Base-by-base conservation (phyloP, 2,329 filamentous ascomycete genomes). In the Neopestalotiopsis clavispora region DNA sequence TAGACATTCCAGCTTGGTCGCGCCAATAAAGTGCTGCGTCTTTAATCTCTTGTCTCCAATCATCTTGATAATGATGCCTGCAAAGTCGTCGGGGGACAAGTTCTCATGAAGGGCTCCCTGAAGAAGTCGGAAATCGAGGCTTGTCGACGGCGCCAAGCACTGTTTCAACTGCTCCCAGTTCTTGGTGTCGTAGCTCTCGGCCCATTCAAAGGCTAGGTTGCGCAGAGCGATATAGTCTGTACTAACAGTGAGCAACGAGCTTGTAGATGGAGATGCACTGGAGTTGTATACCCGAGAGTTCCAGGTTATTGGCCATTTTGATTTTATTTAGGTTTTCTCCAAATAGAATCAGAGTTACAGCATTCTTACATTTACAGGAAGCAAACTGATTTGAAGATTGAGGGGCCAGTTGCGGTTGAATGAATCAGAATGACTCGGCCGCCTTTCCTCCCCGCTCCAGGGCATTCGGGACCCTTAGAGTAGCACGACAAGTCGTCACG, bases 131-230 rank as follows among this genome's bases (percentile, higher is more conserved):
- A 59, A 59, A 23, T 59, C 57, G 28, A 59, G 57, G 23, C 7
- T 14, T n/a, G 30, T 59, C 7, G 57, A 59, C 10, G 28, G 57
- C 17, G 57, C 57, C 4, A 59, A 34, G 10, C 57, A 59, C 30
- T 59, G 57, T 4, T 4, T n/a, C 30, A 59, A 59, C 3, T 14
- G 57, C 9, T 59, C 57, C 57, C 57, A 59, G 30, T 59, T 59
- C 57, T 59, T 59, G 12, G 57, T 59, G 57, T 59, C 57, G 57
- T 59, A 59, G 57, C 9, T 6, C 12, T 59, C 57, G 10, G 57
- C 57, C 57, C 57, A 59, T 10, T 59, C 57, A 59, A 59, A 59
- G 3, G 57, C 57, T 0, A 59, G 57, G 20, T 34, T 59, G 28
- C 57, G 57, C 57, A 59, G 6, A 23, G 57, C 57, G 4, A 59